Evolutionary conservation across 495 filamentous ascomycete species (phyloP), one percentile per base, ranked within the genome.

Genomic region (Apiosordaria backusii): DNA sequence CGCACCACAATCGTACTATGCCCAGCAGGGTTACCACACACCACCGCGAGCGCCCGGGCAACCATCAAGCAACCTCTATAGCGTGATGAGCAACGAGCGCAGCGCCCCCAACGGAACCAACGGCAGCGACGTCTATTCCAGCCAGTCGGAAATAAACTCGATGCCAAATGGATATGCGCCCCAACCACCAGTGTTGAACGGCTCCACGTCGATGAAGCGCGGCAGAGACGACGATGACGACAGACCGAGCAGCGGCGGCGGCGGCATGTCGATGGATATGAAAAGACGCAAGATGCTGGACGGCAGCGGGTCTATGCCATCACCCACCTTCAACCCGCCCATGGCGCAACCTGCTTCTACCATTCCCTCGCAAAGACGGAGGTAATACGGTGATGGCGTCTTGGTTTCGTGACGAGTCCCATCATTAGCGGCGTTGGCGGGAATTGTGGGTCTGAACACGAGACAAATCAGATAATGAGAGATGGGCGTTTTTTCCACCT

Each of bases 81-180:
- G 89, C 78, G 87, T 94, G 57, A 93, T 97, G 76, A 93, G 88
- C 72, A 92, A 94, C 75, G 90, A 92, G 64, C 86, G 92, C 19
- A 87, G 85, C 4, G 81, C 87, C 1, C 79, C 87, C 7, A 94
- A 93, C 68, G 92, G 91, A 5, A 80, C 78, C 52, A 72, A 85
- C 1, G 70, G 78, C 25, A 79, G 81, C 1, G 92, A 93, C 72
- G 86, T 86, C 26, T 96, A 97, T 71, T 84, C 85, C 59, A 79
- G 84, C 13, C 87, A 88, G 70, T 73, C 81, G 29, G 86, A 86
- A 66, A 73, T 87, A 68, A 82, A 81, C 65, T 78, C 88, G 16
- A 85, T 90, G 68, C 79, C 87, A 21, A 87, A 85, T 69, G 84
- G 84, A 6, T 86, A 87, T 70, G 73, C 77, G 10, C 27, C 80